phyloP scores from a whole-genome alignment of 1,284 basidiomycete genomes.

The Trichosporon sp. region DNA sequence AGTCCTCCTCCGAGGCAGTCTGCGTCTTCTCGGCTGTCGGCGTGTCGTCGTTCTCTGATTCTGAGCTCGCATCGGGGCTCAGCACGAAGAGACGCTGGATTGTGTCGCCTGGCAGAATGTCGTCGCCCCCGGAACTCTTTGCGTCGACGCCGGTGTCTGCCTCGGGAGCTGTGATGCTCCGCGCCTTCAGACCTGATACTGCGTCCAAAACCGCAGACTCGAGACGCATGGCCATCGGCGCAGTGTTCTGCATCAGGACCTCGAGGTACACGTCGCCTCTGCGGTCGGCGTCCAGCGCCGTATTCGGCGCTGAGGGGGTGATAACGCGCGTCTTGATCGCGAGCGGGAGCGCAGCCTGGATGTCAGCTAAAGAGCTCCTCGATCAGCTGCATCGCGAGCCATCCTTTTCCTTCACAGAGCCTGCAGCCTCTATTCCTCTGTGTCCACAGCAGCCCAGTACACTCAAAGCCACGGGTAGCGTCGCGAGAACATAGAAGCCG shows the following conservation, averaged over 20 bases:
- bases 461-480: no score
- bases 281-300: slow-evolving; percentile 57
- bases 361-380: no score
- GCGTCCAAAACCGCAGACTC: slow-evolving; percentile 68
- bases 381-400: background rate
- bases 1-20: slow-evolving; percentile 4
- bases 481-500: no score
- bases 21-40: slow-evolving; percentile 53
- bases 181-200: slow-evolving; percentile 61
- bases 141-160: slow-evolving; percentile 23
- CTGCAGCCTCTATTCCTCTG: background rate
- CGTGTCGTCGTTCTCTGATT: slow-evolving; percentile 16
- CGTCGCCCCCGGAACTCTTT: slow-evolving; percentile 8
- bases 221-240: slow-evolving; percentile 67
- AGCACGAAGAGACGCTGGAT: slow-evolving; percentile 80
- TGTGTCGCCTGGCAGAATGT: slow-evolving; percentile 69
- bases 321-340: slow-evolving; percentile 88
- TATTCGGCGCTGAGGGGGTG: slow-evolving; percentile 62
- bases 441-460: background rate
- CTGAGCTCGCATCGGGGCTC: slow-evolving; percentile 56
- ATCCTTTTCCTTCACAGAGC: background rate
- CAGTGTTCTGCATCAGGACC: slow-evolving; percentile 78
- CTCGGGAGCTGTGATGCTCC: slow-evolving; percentile 18
- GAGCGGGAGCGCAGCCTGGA: slow-evolving; percentile 74
- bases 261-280: slow-evolving; percentile 78